Conservation (phyloP, 768 basidiomycete genomes). For the Macrolepiota dolichaula region DNA sequence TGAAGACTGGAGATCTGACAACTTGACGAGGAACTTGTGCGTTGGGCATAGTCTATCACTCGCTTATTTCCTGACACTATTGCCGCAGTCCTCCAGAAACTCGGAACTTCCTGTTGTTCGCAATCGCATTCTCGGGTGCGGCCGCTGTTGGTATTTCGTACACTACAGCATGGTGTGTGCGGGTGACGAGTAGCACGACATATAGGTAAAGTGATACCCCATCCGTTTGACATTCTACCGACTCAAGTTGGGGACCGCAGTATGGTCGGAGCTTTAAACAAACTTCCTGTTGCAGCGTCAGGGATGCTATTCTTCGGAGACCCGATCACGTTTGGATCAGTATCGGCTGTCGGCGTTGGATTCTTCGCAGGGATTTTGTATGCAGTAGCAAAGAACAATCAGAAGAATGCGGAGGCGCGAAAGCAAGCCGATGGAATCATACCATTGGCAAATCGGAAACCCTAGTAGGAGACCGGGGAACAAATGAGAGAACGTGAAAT, state of each 20-base stretch:
- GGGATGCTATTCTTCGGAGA: conserved; percentile 98
- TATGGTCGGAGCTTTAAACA: conserved; percentile 98
- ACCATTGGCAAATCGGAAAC: conserved; percentile 57
- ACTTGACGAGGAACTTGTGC: conserved; percentile 84
- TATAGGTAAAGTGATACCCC: conserved; percentile 61
- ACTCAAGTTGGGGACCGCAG: conserved; percentile 32
- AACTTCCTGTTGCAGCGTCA: conserved; percentile 97
- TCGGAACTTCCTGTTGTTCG: conserved; percentile 72
- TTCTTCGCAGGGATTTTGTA: conserved; percentile 93
- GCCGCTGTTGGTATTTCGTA: conserved; percentile 98
- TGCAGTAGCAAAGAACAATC: conserved; percentile 92
- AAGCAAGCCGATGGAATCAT: conserved; percentile 51
- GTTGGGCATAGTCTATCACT: conserved; percentile 23
- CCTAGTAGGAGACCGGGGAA: conserved; percentile 16
- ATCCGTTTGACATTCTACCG: neutral
- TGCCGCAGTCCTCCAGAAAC: conserved; percentile 72
- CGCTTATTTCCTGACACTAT: neutral
- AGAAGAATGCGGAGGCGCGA: conserved; percentile 71
- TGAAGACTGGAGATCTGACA: conserved; percentile 87
- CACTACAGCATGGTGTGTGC: conserved; percentile 97
- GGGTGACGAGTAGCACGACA: conserved; percentile 96
- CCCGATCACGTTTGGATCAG: conserved; percentile 80
- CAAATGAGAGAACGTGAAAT: conserved; percentile 18
- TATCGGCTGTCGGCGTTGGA: conserved; percentile 82
- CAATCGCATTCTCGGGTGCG: conserved; percentile 95